Evolutionary conservation across 148 eudicot species (phyloP), one percentile per base, ranked within the genome.

Genomic region (Persicaria maculosa): DNA sequence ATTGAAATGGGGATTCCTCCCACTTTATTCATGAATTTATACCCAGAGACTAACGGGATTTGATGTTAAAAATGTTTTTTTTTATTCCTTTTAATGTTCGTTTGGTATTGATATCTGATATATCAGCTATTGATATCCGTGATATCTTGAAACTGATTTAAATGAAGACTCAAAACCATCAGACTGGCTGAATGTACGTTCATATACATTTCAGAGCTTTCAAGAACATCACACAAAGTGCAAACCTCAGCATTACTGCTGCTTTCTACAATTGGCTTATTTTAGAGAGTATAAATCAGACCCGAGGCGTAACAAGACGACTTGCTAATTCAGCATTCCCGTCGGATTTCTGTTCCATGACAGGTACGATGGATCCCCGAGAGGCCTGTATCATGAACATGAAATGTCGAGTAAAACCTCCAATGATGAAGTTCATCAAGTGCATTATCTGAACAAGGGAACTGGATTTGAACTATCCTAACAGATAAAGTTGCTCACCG

Each of bases 361-460:
- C 76, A 93, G 79, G 75, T 83, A 93, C 36, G 92, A 57, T 45
- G 93, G 93, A 84, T 93, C 90, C 50, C 89, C 98, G 57, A 83
- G 76, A 52, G 87, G 81, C 91, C 97, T 93, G 89, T 88, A 86
- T 19, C 46, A 64, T 74, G 10, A 9, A 47, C 7, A 47, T 53
- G n/a, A 70, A n/a, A 17, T 10, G 8, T 67, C 40, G 71, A 67
- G 71, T 67, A 64, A 64, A 9, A 20, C 43, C 25, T 6, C 45
- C 43, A 19, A 9, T 15, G 53, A 25, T 40, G 15, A 22, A 62
- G 40, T 22, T n/a, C n/a, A n/a, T n/a, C n/a, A n/a, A n/a, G n/a
- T n/a, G n/a, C n/a, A n/a, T n/a, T n/a, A n/a, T n/a, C n/a, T n/a
- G n/a, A 57, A 10, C 16, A n/a, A 15, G 62, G 7, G 19, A 1